These are phyloP conservation scores for Colletotrichum kahawae DNA, from an alignment of 2,329 filamentous ascomycete genomes.

Conservation along the genomic window DNA sequence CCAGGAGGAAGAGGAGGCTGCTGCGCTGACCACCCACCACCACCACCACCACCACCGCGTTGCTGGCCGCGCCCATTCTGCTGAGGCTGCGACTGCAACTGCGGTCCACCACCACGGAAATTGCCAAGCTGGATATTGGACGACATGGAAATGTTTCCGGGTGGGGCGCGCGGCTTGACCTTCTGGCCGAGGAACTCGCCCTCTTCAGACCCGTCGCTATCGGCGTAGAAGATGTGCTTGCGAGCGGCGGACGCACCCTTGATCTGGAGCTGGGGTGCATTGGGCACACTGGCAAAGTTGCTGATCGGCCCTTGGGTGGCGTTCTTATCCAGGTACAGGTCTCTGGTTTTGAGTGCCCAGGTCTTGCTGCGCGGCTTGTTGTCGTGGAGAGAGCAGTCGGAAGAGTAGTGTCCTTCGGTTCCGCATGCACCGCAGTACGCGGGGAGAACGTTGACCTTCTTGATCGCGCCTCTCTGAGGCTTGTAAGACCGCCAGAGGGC, in stretches of 20 bases:
- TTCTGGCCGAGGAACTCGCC: constrained; percentile 45
- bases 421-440: constrained; percentile 64
- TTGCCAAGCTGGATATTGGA: constrained; percentile 42
- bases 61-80: constrained; percentile 14
- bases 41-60: neutral
- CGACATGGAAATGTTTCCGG: constrained; percentile 43
- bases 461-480: constrained; percentile 41
- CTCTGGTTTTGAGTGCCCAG: constrained; percentile 56
- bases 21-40: constrained; percentile 21
- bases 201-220: constrained; percentile 51
- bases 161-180: constrained; percentile 32
- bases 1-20: constrained; percentile 44
- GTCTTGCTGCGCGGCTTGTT: constrained; percentile 41
- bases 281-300: constrained; percentile 29
- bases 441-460: constrained; percentile 55
- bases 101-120: constrained; percentile 1
- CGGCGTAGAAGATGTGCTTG: constrained; percentile 49
- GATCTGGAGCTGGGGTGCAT: constrained; percentile 29
- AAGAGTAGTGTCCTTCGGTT: constrained; percentile 57
- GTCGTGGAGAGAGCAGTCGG: constrained; percentile 51
- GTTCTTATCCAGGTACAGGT: constrained; percentile 53
- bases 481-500: constrained; percentile 64
- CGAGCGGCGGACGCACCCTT: constrained; percentile 38
- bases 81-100: constrained; percentile 20
- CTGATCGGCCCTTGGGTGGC: constrained; percentile 45